Evolutionary conservation across 2,329 filamentous ascomycete species (phyloP).

Genomic region (Fusarium nodosum): DNA sequence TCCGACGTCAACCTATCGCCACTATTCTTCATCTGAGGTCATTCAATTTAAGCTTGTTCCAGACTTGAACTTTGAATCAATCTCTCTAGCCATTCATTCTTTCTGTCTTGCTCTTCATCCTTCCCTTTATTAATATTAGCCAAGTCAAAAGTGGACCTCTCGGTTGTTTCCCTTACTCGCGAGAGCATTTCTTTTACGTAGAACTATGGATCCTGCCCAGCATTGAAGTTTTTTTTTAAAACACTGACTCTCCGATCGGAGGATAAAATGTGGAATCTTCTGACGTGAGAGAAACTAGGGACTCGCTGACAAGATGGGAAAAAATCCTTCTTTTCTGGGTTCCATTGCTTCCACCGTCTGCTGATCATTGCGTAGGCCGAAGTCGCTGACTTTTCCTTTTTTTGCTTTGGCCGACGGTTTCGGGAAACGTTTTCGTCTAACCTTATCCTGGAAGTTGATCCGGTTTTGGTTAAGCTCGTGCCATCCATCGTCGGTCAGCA

Average conservation of each 20-base stretch:
- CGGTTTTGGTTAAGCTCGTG: background rate
- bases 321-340: constrained; percentile 9
- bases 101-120: no score
- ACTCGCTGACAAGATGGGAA: no score
- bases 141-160: constrained; percentile 24
- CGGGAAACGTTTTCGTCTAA: background rate
- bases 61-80: constrained; percentile 1
- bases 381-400: background rate
- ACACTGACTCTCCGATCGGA: constrained; percentile 23
- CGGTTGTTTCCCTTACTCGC: constrained; percentile 21
- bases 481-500: constrained; percentile 2
- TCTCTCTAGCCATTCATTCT: no score
- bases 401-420: background rate
- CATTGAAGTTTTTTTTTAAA: constrained; percentile 18
- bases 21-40: background rate
- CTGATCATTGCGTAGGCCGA: constrained; percentile 16
- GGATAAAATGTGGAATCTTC: constrained; percentile 19
- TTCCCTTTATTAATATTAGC: background rate
- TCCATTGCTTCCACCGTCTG: constrained; percentile 25
- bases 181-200: constrained; percentile 44
- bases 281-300: constrained; percentile 37
- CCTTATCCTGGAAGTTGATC: background rate
- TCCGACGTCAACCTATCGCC: constrained; percentile 1
- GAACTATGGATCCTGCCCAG: constrained; percentile 42
- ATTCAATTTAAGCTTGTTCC: constrained; percentile 11